A percentile compares a stretch with the other conserved stretches of the same genome.
Conservation (phyloP, 768 basidiomycete species). For the Panellus pusillus region DNA sequence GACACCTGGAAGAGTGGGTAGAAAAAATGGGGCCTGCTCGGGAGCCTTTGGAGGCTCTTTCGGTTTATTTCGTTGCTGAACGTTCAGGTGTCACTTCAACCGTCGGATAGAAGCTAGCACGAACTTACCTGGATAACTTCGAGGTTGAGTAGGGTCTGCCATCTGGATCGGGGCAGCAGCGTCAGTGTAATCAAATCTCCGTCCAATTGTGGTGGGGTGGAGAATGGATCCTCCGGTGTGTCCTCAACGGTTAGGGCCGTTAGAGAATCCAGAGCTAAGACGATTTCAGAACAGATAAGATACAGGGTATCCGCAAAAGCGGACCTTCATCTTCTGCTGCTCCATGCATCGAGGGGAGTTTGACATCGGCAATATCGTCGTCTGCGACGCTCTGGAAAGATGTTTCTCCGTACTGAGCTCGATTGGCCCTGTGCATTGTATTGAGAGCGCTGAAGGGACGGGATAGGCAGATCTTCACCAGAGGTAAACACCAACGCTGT, state of each 20-base stretch:
- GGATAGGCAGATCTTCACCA: constrained; percentile 52
- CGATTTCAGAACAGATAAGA: background rate
- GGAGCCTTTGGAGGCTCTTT: constrained; percentile 94
- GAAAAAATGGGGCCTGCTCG: constrained; percentile 95
- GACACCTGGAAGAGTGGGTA: constrained; percentile 88
- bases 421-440: constrained; percentile 72
- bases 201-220: constrained; percentile 85
- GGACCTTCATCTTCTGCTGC: constrained; percentile 77
- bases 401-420: constrained; percentile 89
- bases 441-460: constrained; percentile 2
- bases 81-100: background rate
- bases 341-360: constrained; percentile 85
- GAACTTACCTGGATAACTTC: constrained; percentile 84
- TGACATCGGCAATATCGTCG: constrained; percentile 65
- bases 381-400: constrained; percentile 79
- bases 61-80: constrained; percentile 92
- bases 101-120: background rate
- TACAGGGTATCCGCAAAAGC: constrained; percentile 9
- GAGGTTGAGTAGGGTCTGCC: constrained; percentile 96
- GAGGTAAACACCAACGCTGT: constrained; percentile 92
- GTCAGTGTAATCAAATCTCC: constrained; percentile 93
- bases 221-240: constrained; percentile 66
- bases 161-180: constrained; percentile 85
- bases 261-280: constrained; percentile 68
- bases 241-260: constrained; percentile 63